Evolutionary conservation across 1,284 basidiomycete genomes (phyloP).

Genomic region (Boletus mariae): DNA sequence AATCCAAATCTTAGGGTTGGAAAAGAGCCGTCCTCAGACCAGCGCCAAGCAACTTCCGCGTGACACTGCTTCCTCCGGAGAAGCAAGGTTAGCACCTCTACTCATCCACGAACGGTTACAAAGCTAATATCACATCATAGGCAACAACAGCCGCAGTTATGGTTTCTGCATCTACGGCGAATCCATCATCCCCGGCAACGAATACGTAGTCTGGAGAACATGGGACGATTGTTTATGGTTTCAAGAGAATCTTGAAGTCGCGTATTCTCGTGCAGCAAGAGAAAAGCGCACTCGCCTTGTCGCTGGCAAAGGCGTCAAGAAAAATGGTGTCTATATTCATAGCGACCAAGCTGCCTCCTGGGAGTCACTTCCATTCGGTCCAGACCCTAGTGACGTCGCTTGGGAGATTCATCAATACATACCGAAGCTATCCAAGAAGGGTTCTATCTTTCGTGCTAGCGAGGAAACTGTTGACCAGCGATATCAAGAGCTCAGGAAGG

Average conservation of each 20-base stretch:
- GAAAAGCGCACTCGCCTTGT: slow-evolving; percentile 60
- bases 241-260: slow-evolving; percentile 62
- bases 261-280: slow-evolving; percentile 59
- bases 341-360: slow-evolving; percentile 70
- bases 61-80: slow-evolving; percentile 52
- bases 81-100: slow-evolving; percentile 51
- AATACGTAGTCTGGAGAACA: slow-evolving; percentile 70
- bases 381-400: slow-evolving; percentile 65
- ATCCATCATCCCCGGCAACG: slow-evolving; percentile 33
- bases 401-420: slow-evolving; percentile 61
- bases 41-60: slow-evolving; percentile 57
- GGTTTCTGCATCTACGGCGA: slow-evolving; percentile 52
- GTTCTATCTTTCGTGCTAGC: slow-evolving; percentile 65
- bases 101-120: not conserved
- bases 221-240: slow-evolving; percentile 80
- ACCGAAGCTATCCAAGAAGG: slow-evolving; percentile 66
- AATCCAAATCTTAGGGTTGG: slow-evolving; percentile 35
- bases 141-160: slow-evolving; percentile 50
- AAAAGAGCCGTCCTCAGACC: slow-evolving; percentile 59
- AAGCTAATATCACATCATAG: slow-evolving; percentile 34
- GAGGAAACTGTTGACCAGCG: slow-evolving; percentile 64
- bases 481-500: slow-evolving; percentile 50
- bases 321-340: slow-evolving; percentile 65
- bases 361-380: slow-evolving; percentile 81
- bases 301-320: slow-evolving; percentile 72